Base-by-base conservation (phyloP, 2,329 filamentous ascomycete species). In the Aciculosporium take region DNA sequence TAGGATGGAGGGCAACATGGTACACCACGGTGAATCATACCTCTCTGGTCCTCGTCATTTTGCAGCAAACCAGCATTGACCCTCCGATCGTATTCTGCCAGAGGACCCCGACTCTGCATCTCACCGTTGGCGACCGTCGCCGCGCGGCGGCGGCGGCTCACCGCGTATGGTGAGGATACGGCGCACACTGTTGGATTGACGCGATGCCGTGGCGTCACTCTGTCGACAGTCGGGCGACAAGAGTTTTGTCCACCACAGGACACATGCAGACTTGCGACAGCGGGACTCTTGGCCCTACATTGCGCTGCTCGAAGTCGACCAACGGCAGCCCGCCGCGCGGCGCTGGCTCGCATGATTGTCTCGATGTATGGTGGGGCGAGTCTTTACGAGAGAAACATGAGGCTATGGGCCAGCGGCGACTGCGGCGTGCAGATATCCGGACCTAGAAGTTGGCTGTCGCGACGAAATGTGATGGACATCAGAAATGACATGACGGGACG, bases 11-110 rank as follows among this genome's bases (percentile, higher is more conserved):
- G n/a, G n/a, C n/a, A n/a, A n/a, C n/a, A n/a, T n/a, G n/a, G n/a
- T n/a, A n/a, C n/a, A n/a, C n/a, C n/a, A n/a, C 15, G 2, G 35
- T 9, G 13, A 27, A 7, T 29, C 40, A 35, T 65, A 87, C 84
- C 80, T 71, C 91, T 71, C 61, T 98, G 91, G 62, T 95, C 84
- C 49, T 86, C 78, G 58, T 98, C 91, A 58, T 96, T 85, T 48
- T 82, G 74, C 48, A 98, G 60, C 37, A 75, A 67, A 9, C 87
- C 85, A 33, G 69, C 65, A 36, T 77, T 68, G 7, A 98, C 88
- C 36, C 89, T 76, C 45, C 72, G 69, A 58, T 95, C 82, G 60
- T 98, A 98, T 61, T 96, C 89, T 48, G 79, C 73, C 54, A 96
- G 71, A 2, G 91, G 91, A 0, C 88, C 88, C 46, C 67, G 57